Base-by-base conservation (phyloP, 768 basidiomycete species). In the Pluteus cervinus region DNA sequence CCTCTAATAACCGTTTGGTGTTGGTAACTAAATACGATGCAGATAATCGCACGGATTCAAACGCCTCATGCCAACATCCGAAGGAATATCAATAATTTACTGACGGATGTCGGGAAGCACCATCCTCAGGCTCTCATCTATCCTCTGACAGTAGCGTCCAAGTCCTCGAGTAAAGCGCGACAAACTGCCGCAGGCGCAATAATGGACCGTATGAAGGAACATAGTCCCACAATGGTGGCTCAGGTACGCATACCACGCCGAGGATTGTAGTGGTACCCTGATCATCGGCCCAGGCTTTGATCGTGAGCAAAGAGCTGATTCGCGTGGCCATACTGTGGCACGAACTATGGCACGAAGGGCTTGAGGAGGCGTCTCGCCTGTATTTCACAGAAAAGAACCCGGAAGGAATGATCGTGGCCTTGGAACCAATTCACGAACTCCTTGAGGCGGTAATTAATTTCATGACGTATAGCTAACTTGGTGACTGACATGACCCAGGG, bases 1-100 rank as follows among this genome's bases (percentile, higher is more conserved):
- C 7, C 11, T 6, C 14, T 37, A 17, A 31, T 7, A 14, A 33
- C 15, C n/a, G 11, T 22, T 10, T 23, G 4, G 12, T 8, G 17
- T 32, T 23, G 17, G 37, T 34, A 36, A 21, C 23, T 33, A 16
- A 28, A 5, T 15, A 20, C 24, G 24, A 17, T 42, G 25, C 41
- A 98, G 90, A 94, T 99, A 46, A 98, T 99, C 52, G 96, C 96
- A 26, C 84, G 96, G 11, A 94, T 99, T 48, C 93, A 99, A 67
- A 96, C 92, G 0, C 92, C 94, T 0, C 86, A 85, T 48, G 62
- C 67, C 12, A 86, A 86, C 42, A 88, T 98, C 44, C 78, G 90
- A 24, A 75, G 82, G 46, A 88, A 92, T 43, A 94, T 99, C 55
- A 82, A 90, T 49, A 77, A 78, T 49, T 69, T 99, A 9, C 65